Evolutionary conservation across 164 flowering plant species (phyloP).

Genomic region (Protea cynaroides): DNA sequence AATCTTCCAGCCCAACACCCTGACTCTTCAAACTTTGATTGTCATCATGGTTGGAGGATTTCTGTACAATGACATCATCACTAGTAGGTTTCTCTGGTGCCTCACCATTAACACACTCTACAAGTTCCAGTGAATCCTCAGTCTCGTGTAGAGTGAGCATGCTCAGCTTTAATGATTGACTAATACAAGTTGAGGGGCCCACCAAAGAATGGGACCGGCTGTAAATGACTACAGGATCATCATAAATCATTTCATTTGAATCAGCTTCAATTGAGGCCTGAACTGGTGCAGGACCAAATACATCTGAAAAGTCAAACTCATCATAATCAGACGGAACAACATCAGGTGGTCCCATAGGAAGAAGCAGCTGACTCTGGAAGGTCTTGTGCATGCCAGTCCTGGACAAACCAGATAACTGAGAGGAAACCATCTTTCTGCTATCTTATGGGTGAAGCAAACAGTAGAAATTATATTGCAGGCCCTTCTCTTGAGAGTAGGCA

Average conservation of each 20-base stretch:
- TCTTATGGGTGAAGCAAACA: not conserved
- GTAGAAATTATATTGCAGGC: no score
- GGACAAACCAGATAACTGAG: conserved; percentile 35
- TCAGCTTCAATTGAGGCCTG: conserved; percentile 32
- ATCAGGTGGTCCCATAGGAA: conserved; percentile 37
- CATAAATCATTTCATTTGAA: conserved; percentile 34
- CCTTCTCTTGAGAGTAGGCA: no score
- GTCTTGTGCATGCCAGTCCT: conserved; percentile 22
- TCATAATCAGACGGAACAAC: conserved; percentile 34
- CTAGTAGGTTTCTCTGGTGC: conserved; percentile 17
- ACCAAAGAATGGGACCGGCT: conserved; percentile 73
- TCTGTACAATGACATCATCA: conserved; percentile 20
- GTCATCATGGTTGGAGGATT: conserved; percentile 11
- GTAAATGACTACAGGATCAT: conserved; percentile 52
- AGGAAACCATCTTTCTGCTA: conserved; percentile 51
- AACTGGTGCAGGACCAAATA: conserved; percentile 78
- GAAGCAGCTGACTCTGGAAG: conserved; percentile 28
- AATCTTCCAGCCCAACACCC: conserved; percentile 66
- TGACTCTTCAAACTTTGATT: conserved; percentile 16
- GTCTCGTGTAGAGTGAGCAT: conserved; percentile 45
- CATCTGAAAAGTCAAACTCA: conserved; percentile 83
- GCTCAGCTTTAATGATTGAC: conserved; percentile 49
- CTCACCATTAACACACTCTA: conserved; percentile 28
- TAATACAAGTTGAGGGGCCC: conserved; percentile 55
- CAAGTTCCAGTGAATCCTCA: conserved; percentile 40